Evolutionary conservation across 345 rosid genomes (phyloP).

Genomic region (Nephelium lappaceum): DNA sequence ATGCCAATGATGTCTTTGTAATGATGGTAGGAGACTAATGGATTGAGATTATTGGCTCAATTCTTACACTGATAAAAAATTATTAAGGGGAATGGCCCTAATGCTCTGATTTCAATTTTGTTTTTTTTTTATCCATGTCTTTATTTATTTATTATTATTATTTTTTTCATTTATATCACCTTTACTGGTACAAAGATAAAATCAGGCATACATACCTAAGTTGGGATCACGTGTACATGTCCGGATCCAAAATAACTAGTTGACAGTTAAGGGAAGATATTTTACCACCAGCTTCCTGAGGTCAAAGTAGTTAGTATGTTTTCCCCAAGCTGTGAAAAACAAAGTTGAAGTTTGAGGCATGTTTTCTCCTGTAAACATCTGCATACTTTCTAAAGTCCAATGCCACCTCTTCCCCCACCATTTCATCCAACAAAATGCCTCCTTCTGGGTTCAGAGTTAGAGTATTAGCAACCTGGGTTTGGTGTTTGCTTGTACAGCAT

Average conservation of each 20-base stretch:
- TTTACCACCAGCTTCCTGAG: not conserved
- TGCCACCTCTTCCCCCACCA: not conserved
- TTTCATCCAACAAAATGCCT: not conserved
- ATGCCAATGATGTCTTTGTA: too few relatives aligned
- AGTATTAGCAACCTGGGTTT: not conserved
- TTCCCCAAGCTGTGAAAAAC: not conserved
- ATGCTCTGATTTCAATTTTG: too few relatives aligned
- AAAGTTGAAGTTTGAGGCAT: not conserved
- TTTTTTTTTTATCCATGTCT: too few relatives aligned
- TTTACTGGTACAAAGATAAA: not conserved
- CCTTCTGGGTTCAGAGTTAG: too few relatives aligned
- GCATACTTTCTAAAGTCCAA: not conserved
- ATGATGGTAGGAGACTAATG: too few relatives aligned
- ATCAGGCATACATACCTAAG: not conserved
- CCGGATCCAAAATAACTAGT: not conserved
- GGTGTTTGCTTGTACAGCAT: not conserved
- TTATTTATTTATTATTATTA: too few relatives aligned
- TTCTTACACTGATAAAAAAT: too few relatives aligned
- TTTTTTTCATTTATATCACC: not conserved
- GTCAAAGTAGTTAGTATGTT: not conserved
- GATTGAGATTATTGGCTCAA: too few relatives aligned
- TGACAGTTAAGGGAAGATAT: not conserved
- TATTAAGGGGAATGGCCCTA: too few relatives aligned
- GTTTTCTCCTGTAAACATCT: not conserved
- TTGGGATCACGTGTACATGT: not conserved